Evolutionary conservation across 2,329 filamentous ascomycete genomes (phyloP).

Genomic region (Neonectria magnoliae): DNA sequence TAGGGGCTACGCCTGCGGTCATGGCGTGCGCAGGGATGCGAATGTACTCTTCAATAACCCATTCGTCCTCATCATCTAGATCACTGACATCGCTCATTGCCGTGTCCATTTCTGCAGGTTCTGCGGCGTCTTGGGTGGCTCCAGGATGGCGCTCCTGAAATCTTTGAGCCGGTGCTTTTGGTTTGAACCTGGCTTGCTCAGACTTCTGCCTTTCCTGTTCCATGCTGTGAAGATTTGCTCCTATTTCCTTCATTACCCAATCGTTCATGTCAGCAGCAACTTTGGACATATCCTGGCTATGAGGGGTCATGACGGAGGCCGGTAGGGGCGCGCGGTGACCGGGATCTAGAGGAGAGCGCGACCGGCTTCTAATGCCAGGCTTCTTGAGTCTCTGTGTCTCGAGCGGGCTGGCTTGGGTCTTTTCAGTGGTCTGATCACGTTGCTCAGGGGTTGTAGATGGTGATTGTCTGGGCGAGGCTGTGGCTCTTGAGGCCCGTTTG

Average conservation of each 20-base stretch:
- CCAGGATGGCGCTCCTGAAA: constrained; percentile 67
- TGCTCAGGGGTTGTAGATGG: constrained; percentile 12
- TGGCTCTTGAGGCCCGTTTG: constrained; percentile 33
- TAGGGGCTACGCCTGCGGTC: constrained; percentile 56
- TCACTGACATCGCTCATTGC: constrained; percentile 53
- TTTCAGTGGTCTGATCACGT: constrained; percentile 8
- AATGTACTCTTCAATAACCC: constrained; percentile 72
- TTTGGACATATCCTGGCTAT: constrained; percentile 58
- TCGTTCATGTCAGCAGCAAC: constrained; percentile 66
- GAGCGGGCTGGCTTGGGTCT: constrained; percentile 17
- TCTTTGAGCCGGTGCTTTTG: constrained; percentile 64
- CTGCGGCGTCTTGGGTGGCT: constrained; percentile 17
- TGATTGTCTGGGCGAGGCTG: constrained; percentile 23
- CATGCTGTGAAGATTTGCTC: constrained; percentile 60
- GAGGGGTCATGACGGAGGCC: constrained; percentile 46
- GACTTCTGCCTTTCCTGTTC: constrained; percentile 53
- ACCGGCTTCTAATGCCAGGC: constrained; percentile 44
- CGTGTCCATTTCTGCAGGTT: constrained; percentile 44
- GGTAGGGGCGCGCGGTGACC: constrained; percentile 45
- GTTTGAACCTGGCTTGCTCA: constrained; percentile 58
- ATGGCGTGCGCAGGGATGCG: constrained; percentile 66
- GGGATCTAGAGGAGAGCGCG: constrained; percentile 36
- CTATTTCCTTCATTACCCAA: constrained; percentile 69
- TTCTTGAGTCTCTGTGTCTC: constrained; percentile 47
- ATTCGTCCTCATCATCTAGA: constrained; percentile 62